phyloP scores from a whole-genome alignment of 1,139 yeast species.

The Kluyveromyces sp. region DNA sequence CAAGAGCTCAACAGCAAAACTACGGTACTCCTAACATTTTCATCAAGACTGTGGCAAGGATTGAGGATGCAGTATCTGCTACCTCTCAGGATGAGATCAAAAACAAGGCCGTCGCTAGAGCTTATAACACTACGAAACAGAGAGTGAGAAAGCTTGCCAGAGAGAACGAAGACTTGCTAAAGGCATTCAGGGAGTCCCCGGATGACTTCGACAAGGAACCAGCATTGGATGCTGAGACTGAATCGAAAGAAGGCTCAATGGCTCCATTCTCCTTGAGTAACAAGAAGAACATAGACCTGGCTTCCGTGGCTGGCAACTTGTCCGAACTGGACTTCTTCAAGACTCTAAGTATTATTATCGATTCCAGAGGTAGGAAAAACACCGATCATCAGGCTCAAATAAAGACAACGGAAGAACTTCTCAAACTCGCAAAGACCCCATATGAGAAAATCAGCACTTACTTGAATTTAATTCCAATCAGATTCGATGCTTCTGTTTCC shows the following conservation, averaged over 20 bases:
- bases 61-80: slow-evolving; percentile 64
- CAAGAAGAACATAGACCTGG: slow-evolving; percentile 34
- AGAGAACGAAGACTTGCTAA: slow-evolving; percentile 52
- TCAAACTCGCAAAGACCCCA: slow-evolving; percentile 46
- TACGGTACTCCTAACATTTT: slow-evolving; percentile 65
- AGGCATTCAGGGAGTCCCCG: slow-evolving; percentile 60
- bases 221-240: slow-evolving; percentile 29
- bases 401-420: slow-evolving; percentile 56
- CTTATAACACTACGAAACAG: slow-evolving; percentile 83
- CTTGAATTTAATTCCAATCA: slow-evolving; percentile 76
- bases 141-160: slow-evolving; percentile 76
- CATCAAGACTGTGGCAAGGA: slow-evolving; percentile 59
- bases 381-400: slow-evolving; percentile 81
- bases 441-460: slow-evolving; percentile 76
- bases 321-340: slow-evolving; percentile 51
- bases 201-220: slow-evolving; percentile 58
- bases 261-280: slow-evolving; percentile 27
- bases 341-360: slow-evolving; percentile 68
- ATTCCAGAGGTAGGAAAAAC: slow-evolving; percentile 92
- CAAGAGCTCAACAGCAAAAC: slow-evolving; percentile 69
- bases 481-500: slow-evolving; percentile 72
- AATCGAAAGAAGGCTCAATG: slow-evolving; percentile 32
- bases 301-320: slow-evolving; percentile 29
- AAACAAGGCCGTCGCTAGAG: slow-evolving; percentile 78
- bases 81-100: slow-evolving; percentile 56